Evolutionary conservation across 257 asterid species (phyloP).

Genomic region (Dorcoceras hygrometricum): DNA sequence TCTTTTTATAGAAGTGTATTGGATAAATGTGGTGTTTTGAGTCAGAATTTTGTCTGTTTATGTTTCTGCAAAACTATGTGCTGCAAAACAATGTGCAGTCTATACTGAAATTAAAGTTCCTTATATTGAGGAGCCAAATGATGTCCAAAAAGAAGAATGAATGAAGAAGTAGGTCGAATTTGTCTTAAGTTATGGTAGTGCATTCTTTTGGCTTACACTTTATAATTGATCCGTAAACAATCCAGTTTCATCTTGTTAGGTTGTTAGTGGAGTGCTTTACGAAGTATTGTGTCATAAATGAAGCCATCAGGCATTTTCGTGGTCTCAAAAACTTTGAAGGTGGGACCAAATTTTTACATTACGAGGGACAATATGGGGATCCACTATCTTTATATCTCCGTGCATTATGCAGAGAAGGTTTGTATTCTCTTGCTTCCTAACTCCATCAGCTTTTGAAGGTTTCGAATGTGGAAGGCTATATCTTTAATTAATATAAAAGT

Average conservation of each 20-base stretch:
- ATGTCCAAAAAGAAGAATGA: slow-evolving; percentile 12
- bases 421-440: slow-evolving; percentile 8
- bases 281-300: slow-evolving; percentile 86
- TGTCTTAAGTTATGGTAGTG: slow-evolving; percentile 14
- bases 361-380: slow-evolving; percentile 85
- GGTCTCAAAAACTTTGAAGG: slow-evolving; percentile 78
- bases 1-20: background rate
- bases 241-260: slow-evolving; percentile 39
- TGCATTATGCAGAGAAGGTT: slow-evolving; percentile 96
- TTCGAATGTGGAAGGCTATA: background rate
- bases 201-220: slow-evolving; percentile 12
- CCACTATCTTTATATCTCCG: slow-evolving; percentile 96
- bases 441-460: background rate
- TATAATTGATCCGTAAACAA: slow-evolving; percentile 20
- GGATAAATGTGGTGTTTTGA: no score
- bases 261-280: slow-evolving; percentile 94
- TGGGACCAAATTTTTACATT: slow-evolving; percentile 62
- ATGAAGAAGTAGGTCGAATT: slow-evolving; percentile 16
- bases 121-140: slow-evolving; percentile 14
- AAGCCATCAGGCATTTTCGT: slow-evolving; percentile 96
- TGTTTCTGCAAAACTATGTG: background rate
- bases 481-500: background rate
- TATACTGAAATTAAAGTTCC: slow-evolving; percentile 16
- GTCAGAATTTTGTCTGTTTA: background rate
- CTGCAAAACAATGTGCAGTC: slow-evolving; percentile 7